Evolutionary conservation across 2,329 filamentous ascomycete species (phyloP).

Genomic region (Alternaria arborescens): DNA sequence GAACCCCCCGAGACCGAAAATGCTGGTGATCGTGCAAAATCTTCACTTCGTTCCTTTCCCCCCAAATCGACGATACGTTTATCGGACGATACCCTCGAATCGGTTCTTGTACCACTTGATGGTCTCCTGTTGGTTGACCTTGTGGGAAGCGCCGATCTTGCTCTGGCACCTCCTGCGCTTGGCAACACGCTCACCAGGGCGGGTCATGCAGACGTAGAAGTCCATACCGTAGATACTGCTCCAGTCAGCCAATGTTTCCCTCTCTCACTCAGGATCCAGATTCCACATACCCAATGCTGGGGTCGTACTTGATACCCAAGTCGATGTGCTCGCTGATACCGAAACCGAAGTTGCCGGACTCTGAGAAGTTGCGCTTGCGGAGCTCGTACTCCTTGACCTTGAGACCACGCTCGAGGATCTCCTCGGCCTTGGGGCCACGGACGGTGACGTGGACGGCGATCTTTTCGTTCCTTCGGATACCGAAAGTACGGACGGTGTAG

Average conservation of each 20-base stretch:
- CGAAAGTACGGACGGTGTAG: conserved; percentile 99
- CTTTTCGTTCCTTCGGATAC: conserved; percentile 99
- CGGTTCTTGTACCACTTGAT: conserved; percentile 97
- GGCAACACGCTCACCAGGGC: conserved; percentile 96
- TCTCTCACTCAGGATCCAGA: neutral
- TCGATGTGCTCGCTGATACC: conserved; percentile 99
- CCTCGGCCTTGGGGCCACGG: conserved; percentile 98
- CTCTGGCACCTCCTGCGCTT: conserved; percentile 91
- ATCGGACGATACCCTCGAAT: conserved; percentile 99
- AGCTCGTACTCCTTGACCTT: conserved; percentile 99
- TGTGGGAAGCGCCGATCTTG: conserved; percentile 86
- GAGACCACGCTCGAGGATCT: conserved; percentile 99
- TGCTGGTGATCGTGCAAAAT: conserved; percentile 49
- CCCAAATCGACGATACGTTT: conserved; percentile 60
- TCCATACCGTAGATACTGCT: conserved; percentile 76
- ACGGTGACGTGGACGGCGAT: conserved; percentile 99
- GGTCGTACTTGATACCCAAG: conserved; percentile 87
- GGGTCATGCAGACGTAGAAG: conserved; percentile 99
- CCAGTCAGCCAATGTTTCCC: conserved; percentile 31
- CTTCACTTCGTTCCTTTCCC: conserved; percentile 39
- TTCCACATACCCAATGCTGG: conserved; percentile 50
- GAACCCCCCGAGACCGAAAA: conserved; percentile 50
- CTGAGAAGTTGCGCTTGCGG: conserved; percentile 99
- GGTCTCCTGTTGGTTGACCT: conserved; percentile 93
- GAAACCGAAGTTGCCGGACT: conserved; percentile 96